phyloP scores from a whole-genome alignment of 306 rosid genomes.

The Glycine latifolia region DNA sequence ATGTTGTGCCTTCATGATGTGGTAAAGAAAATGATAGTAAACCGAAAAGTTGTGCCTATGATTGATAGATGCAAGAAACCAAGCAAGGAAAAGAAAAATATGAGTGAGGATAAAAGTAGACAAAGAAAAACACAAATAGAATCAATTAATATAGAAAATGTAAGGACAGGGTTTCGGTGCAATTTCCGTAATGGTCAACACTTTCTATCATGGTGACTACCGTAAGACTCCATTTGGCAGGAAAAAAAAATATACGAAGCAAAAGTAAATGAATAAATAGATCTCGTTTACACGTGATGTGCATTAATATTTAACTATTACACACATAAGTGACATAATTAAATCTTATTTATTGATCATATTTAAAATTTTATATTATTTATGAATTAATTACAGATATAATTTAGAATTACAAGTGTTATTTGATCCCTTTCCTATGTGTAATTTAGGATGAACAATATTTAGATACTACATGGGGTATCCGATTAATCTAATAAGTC shows the following conservation, averaged over 20 bases:
- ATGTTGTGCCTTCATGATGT: constrained; percentile 20
- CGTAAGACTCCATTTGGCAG: not conserved
- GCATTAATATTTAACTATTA: not conserved
- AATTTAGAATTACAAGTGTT: not conserved
- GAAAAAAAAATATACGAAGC: not conserved
- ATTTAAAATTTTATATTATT: not conserved
- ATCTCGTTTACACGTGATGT: not conserved
- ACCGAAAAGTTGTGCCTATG: constrained; percentile 20
- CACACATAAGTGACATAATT: not conserved
- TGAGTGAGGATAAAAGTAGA: not conserved
- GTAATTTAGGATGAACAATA: not conserved
- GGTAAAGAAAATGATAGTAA: constrained; percentile 15
- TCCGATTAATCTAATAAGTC: not conserved
- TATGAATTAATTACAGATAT: not conserved
- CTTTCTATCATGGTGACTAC: constrained; percentile 12
- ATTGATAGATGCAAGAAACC: constrained; percentile 28
- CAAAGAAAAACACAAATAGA: constrained; percentile 10
- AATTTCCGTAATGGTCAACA: constrained; percentile 34
- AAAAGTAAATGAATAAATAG: not conserved
- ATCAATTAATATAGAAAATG: not conserved
- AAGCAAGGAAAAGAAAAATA: not conserved
- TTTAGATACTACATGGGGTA: not conserved
- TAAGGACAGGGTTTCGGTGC: constrained; percentile 19
- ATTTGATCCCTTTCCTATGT: not conserved
- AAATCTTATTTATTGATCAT: not conserved